Base-by-base conservation (phyloP, 805 yeast species). In the Priceomyces medius region DNA sequence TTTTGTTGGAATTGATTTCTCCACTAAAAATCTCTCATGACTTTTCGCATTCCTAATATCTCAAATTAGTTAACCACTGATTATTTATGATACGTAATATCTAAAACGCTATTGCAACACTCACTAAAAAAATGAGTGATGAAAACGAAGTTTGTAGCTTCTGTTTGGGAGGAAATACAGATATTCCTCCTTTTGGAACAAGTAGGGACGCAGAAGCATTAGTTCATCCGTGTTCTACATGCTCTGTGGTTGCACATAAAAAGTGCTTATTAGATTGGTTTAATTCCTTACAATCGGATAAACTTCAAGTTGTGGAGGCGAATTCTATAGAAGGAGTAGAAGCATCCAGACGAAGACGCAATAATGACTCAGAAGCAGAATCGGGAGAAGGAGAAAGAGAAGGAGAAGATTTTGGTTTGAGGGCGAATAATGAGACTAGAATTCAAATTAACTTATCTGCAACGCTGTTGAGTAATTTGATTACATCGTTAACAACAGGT, bases 251-350 rank as follows among this genome's bases (percentile, higher is more conserved):
- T 5, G 53, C 67, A 16, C 75, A 70, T 51, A 53, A 63, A 18
- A 65, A 61, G 38, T 70, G 75, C 45, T 49, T 69, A 13, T 39
- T 64, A 3, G 74, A 69, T 41, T 70, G 74, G 73, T 65, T 67
- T 54, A 61, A 61, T 42, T 52, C 68, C 7, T 47, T 68, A 6
- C 66, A 66, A 5, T 37, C 54, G 7, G 58, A 62, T 20, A 61
- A 62, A 35, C 38, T 63, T 10, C 49, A 50, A 21, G 41, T 52
- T 1, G 41, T 53, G 7, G 48, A 54, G 38, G n/a, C 46, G 21
- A 37, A 20, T 31, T 29, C 34, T 19, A 13, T 42, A 18, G 31
- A 31, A 3, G 40, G 31, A 3, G 27, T 34, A 14, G 32, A 20
- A 4, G 19, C 37, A 7, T 28, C 19, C 7, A 20, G 45, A 33